These are phyloP conservation scores for Acacia confusa DNA, from an alignment of 306 rosid genomes.

Conservation along the genomic window DNA sequence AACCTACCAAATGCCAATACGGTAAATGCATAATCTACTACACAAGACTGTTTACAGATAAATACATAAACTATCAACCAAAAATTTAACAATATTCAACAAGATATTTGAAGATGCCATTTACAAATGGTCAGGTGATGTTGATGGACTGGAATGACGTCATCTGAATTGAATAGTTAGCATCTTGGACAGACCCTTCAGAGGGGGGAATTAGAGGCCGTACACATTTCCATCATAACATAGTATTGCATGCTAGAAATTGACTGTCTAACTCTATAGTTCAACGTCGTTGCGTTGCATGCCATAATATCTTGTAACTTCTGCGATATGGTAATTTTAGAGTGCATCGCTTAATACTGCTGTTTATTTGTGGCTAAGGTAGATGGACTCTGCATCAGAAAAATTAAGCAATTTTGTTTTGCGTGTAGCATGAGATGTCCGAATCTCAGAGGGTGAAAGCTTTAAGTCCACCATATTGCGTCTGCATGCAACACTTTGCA, in stretches of 20 bases:
- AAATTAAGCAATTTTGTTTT: neutral
- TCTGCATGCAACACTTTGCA: neutral
- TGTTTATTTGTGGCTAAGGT: conserved; percentile 6
- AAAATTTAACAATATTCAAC: neutral
- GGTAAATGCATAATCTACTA: neutral
- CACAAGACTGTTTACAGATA: neutral
- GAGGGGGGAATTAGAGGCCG: neutral
- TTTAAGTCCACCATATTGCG: neutral
- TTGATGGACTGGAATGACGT: neutral
- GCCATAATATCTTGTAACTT: neutral
- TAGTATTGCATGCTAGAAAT: neutral
- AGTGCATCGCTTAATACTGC: neutral
- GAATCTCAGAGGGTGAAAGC: conserved; percentile 5
- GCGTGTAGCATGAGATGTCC: conserved; percentile 8
- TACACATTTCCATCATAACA: neutral
- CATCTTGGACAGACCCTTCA: neutral
- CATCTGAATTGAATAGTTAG: neutral
- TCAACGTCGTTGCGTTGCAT: neutral
- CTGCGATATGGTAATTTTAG: neutral
- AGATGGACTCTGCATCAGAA: conserved; percentile 1
- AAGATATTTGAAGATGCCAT: neutral
- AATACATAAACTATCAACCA: neutral
- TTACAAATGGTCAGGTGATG: neutral
- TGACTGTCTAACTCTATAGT: neutral
- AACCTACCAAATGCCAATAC: neutral